These are phyloP conservation scores for Hypomyces rosellus DNA, from an alignment of 2,329 filamentous ascomycete genomes.

Conservation along the genomic window DNA sequence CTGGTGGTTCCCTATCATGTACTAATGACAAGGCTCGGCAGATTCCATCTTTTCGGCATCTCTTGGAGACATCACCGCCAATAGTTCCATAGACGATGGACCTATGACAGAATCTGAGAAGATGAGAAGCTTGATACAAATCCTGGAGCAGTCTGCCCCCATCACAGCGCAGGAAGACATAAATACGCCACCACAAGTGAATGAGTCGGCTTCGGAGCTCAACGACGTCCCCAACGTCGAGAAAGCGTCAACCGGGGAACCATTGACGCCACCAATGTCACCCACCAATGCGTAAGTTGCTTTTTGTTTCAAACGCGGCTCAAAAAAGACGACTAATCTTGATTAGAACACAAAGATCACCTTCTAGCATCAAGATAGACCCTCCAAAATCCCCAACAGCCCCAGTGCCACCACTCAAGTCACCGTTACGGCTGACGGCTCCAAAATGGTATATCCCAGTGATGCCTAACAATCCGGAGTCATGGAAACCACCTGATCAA, in stretches of 20 bases:
- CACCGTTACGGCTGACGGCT: constrained; percentile 6
- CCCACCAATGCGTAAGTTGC: constrained; percentile 23
- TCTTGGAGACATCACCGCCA: background rate
- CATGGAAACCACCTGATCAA: constrained; percentile 3
- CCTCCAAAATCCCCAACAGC: background rate
- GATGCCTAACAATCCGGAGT: constrained; percentile 10
- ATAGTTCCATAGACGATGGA: background rate
- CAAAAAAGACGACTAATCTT: background rate
- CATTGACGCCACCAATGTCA: constrained; percentile 23
- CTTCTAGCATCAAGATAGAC: background rate
- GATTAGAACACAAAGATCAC: background rate
- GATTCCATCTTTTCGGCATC: constrained; percentile 1
- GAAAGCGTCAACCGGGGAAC: constrained; percentile 12
- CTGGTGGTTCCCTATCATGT: too few relatives aligned
- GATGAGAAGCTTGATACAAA: constrained; percentile 9
- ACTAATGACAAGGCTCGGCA: background rate
- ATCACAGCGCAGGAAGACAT: background rate
- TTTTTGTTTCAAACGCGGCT: background rate
- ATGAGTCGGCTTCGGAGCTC: background rate
- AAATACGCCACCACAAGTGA: background rate
- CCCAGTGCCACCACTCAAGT: constrained; percentile 12
- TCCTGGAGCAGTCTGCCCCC: constrained; percentile 4
- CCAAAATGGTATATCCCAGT: background rate
- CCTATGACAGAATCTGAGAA: constrained; percentile 9
- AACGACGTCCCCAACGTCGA: background rate